Evolutionary conservation across 2,329 filamentous ascomycete genomes (phyloP), one percentile per base, ranked within the genome.

Genomic region (Trichoderma oligosporum): DNA sequence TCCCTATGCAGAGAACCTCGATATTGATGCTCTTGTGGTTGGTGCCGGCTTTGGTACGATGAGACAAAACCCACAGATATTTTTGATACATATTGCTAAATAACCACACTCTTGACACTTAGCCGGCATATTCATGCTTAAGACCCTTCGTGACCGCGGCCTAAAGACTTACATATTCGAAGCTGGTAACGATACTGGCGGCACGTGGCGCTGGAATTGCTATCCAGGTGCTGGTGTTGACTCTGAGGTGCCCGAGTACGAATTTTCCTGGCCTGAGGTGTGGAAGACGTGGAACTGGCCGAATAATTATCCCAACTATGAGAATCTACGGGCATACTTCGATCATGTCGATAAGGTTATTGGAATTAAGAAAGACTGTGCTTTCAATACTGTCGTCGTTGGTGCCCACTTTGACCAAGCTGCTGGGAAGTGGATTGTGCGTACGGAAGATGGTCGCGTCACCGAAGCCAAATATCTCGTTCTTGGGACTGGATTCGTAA

Each of bases 221-320:
- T 84, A 82, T 61, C 81, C 79, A 0, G 81, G 80, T 0, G 76
- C 79, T 1, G 68, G 73, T 0, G 79, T 83, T 2, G 82, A 85
- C 67, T 79, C 76, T 0, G 75, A 80, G 53, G 73, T 79, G 2
- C 79, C 80, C 0, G 71, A 76, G 53, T 84, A 84, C 59, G 74
- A 83, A 61, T 78, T 79, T 54, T 78, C 74, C 1, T 78, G 76
- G 64, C 79, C 79, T 7, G 76, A 79, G 58, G 71, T 78, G 1
- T 80, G 72, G 65, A 73, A 81, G 66, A 77, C 77, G 3, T 86
- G 82, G 82, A 82, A 73, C 33, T 87, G 82, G 79, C 70, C 72
- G 0, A 75, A 67, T 59, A 77, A 78, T 57, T 84, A 81, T 48
- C 80, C 82, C 0, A 74, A 68, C 9, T 79, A 76, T 22, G 61